A percentile compares a stretch with the other conserved stretches of the same genome.
Evolutionary conservation across 352 stramenopile species (phyloP).

Genomic region (Pythium apleroticum): DNA sequence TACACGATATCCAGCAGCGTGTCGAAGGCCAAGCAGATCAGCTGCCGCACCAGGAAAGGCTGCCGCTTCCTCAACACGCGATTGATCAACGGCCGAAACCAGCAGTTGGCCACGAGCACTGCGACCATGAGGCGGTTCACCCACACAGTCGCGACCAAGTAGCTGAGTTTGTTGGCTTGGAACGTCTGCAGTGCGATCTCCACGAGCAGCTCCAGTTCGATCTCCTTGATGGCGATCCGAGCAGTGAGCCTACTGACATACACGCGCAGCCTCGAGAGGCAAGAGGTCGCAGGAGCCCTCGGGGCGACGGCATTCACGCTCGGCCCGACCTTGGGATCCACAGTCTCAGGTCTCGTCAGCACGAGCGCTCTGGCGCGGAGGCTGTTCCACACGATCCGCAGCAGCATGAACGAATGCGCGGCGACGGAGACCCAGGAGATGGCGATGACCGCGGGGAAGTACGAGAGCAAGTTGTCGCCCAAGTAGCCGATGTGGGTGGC

Average conservation of each 20-base stretch:
- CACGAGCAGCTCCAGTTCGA: conserved; percentile 2
- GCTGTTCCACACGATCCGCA: not conserved
- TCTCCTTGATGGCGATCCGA: not conserved
- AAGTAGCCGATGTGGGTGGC: not conserved
- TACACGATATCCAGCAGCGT: conserved; percentile 25
- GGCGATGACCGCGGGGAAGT: conserved; percentile 1
- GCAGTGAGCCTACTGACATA: not conserved
- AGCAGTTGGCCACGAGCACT: conserved; percentile 27
- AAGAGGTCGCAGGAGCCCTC: not conserved
- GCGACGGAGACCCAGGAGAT: not conserved
- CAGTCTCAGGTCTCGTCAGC: not conserved
- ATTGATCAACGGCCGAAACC: conserved; percentile 23
- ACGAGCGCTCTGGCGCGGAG: not conserved
- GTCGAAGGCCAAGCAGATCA: conserved; percentile 11
- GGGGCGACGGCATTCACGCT: not conserved
- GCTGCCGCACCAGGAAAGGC: conserved; percentile 10
- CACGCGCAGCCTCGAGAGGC: not conserved
- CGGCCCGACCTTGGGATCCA: not conserved
- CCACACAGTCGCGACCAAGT: conserved; percentile 14
- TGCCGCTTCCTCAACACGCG: conserved; percentile 2
- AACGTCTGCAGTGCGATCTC: conserved; percentile 31
- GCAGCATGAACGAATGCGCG: not conserved
- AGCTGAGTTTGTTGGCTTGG: conserved; percentile 27
- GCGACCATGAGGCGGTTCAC: conserved; percentile 26
- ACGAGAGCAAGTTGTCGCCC: not conserved